Percentiles rank a stretch among this genome's conserved stretches.
Evolutionary conservation across 177 flowering plant genomes (phyloP).

Genomic region (Vitis hybrid): DNA sequence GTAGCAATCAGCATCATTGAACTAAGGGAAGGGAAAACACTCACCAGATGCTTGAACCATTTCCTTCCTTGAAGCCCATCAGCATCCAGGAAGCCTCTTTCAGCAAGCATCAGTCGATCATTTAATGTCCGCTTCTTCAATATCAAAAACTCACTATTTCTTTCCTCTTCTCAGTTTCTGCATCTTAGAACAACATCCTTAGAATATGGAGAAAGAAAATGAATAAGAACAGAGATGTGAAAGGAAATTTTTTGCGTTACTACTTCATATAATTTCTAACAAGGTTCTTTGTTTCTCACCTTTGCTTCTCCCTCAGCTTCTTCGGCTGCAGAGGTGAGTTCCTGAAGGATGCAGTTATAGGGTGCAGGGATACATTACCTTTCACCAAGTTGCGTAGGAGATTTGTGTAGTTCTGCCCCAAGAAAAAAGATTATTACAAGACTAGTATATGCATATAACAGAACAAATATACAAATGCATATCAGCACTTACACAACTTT

Average conservation of each 20-base stretch:
- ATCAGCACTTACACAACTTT: not conserved
- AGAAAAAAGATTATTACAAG: not conserved
- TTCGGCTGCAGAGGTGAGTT: constrained; percentile 52
- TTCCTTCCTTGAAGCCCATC: constrained; percentile 65
- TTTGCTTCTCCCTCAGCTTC: constrained; percentile 49
- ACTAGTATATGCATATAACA: not conserved
- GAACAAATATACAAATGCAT: not conserved
- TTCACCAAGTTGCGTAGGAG: constrained; percentile 44
- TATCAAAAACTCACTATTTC: constrained; percentile 11
- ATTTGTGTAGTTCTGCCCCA: constrained; percentile 31
- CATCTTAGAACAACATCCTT: not conserved
- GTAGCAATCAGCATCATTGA: not conserved
- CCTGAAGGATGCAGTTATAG: constrained; percentile 50
- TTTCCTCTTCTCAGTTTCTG: constrained; percentile 47
- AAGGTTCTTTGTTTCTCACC: constrained; percentile 34
- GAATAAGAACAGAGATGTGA: not conserved
- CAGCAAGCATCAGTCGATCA: constrained; percentile 88
- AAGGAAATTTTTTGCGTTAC: not conserved
- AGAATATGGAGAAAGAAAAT: not conserved
- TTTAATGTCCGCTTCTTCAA: constrained; percentile 64
- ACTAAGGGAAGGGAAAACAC: constrained; percentile 8
- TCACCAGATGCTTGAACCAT: constrained; percentile 97
- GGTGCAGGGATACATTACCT: constrained; percentile 40
- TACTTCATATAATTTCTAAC: not conserved
- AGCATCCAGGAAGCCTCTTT: constrained; percentile 80